These are phyloP conservation scores for Cubamyces lactineus DNA, from an alignment of 768 basidiomycete species.

Conservation along the genomic window DNA sequence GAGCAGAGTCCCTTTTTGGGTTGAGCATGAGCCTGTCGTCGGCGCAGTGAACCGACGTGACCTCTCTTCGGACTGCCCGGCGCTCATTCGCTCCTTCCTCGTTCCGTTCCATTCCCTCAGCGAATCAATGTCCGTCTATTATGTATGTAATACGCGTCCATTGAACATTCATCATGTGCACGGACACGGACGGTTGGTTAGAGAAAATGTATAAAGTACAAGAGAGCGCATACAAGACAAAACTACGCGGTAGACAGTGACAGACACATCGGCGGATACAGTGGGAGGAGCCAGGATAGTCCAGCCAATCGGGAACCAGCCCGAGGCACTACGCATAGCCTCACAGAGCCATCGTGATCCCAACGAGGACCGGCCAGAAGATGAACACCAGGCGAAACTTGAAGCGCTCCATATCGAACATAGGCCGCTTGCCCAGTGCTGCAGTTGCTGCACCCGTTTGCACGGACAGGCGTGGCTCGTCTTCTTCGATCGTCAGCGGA, in stretches of 20 bases:
- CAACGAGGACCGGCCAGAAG: slow-evolving; percentile 59
- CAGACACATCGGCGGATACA: slow-evolving; percentile 11
- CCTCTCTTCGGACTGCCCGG: slow-evolving; percentile 5
- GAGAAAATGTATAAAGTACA: not conserved
- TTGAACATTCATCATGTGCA: no score
- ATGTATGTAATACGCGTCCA: not conserved
- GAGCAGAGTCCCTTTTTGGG: slow-evolving; percentile 21
- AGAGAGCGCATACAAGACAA: not conserved
- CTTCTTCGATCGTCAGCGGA: not conserved
- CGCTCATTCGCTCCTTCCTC: not conserved
- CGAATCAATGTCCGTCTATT: slow-evolving; percentile 3
- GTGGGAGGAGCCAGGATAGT: not conserved
- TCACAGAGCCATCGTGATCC: slow-evolving; percentile 57
- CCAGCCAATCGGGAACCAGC: slow-evolving; percentile 1
- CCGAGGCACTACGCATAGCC: not conserved
- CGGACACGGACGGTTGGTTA: no score
- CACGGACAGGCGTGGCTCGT: not conserved
- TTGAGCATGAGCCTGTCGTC: slow-evolving; percentile 1
- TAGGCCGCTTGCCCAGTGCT: slow-evolving; percentile 12
- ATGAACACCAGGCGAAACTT: slow-evolving; percentile 55
- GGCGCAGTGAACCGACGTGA: slow-evolving; percentile 16
- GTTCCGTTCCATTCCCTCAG: slow-evolving; percentile 6
- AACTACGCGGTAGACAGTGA: not conserved
- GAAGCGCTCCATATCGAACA: slow-evolving; percentile 31
- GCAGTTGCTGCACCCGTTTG: slow-evolving; percentile 12